Conservation (phyloP, 139 green algal genomes). For the Raphidocelis subcapitata region DNA sequence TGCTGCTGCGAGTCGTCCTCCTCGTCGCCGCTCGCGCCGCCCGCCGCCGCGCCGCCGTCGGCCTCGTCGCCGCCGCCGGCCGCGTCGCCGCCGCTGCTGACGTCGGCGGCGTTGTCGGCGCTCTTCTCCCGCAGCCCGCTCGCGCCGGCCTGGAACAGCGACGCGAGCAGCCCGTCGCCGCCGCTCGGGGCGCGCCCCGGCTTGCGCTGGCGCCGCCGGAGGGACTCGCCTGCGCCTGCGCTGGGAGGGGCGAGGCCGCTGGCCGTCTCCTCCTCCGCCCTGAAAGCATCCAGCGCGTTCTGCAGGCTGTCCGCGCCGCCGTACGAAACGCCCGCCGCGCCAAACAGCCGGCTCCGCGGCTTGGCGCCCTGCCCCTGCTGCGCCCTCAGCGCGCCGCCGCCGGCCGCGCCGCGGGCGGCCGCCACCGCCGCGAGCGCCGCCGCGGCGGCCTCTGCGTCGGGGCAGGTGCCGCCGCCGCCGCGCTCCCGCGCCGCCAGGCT, state of each 20-base stretch:
- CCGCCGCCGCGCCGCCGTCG: not conserved
- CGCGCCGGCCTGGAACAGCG: not conserved
- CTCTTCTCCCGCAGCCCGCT: slow-evolving; percentile 17
- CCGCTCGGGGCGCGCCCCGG: slow-evolving; percentile 27
- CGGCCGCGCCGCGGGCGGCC: not conserved
- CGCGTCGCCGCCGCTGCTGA: not conserved
- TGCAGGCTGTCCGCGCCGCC: slow-evolving; percentile 61
- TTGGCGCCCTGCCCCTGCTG: slow-evolving; percentile 46
- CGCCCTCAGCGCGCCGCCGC: slow-evolving; percentile 22
- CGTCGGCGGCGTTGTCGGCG: slow-evolving; percentile 15
- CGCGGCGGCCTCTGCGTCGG: not conserved
- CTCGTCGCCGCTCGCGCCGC: not conserved
- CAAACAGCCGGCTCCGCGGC: slow-evolving; percentile 49
- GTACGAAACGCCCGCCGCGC: slow-evolving; percentile 36
- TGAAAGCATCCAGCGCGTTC: slow-evolving; percentile 74
- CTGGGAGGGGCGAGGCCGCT: slow-evolving; percentile 16
- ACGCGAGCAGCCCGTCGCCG: slow-evolving; percentile 3
- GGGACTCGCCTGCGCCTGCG: slow-evolving; percentile 14
- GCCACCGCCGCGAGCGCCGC: slow-evolving; percentile 14
- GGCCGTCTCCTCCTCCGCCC: slow-evolving; percentile 47
- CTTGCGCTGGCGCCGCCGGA: slow-evolving; percentile 23
- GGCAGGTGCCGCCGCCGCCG: not conserved
- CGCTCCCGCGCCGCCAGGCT: slow-evolving; percentile 5
- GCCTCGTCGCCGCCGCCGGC: not conserved
- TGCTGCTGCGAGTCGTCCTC: slow-evolving; percentile 1